Evolutionary conservation across 2,329 filamentous ascomycete species (phyloP).

Genomic region (Talaromyces sp.): DNA sequence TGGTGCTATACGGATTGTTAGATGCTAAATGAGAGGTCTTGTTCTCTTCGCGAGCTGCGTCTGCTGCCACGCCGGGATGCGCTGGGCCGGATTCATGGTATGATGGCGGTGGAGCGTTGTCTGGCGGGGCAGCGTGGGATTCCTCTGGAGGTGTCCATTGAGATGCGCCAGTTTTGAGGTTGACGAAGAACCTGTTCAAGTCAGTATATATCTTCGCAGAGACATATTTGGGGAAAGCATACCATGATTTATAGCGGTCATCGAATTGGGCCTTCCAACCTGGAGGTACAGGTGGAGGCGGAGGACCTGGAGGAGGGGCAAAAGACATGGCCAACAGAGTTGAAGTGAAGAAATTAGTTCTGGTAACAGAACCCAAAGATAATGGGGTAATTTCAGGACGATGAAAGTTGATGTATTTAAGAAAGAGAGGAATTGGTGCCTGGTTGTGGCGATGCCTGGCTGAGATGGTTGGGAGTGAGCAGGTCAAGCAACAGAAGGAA

Average conservation of each 20-base stretch:
- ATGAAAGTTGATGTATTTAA: neutral
- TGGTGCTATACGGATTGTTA: conserved; percentile 67
- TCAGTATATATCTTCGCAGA: neutral
- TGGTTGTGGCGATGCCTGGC: conserved; percentile 5
- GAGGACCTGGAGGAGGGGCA: conserved; percentile 45
- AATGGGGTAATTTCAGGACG: neutral
- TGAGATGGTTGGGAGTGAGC: neutral
- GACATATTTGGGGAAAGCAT: neutral
- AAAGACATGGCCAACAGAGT: conserved; percentile 31
- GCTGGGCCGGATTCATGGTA: conserved; percentile 56
- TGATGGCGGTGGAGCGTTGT: conserved; percentile 40
- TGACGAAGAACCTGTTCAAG: conserved; percentile 73
- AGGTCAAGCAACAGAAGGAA: neutral
- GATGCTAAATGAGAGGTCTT: conserved; percentile 41
- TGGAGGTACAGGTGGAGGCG: conserved; percentile 60
- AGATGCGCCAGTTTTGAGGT: conserved; percentile 79
- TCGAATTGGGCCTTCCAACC: conserved; percentile 87
- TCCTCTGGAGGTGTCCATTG: conserved; percentile 82
- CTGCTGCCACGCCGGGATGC: conserved; percentile 33
- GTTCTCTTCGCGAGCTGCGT: conserved; percentile 40
- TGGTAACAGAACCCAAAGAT: neutral
- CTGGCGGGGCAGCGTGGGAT: conserved; percentile 45
- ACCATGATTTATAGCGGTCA: conserved; percentile 82
- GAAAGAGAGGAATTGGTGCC: neutral
- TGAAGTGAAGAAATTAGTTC: no score